phyloP scores from a whole-genome alignment of 169 alveolate genomes.

The Blepharisma undulans region DNA sequence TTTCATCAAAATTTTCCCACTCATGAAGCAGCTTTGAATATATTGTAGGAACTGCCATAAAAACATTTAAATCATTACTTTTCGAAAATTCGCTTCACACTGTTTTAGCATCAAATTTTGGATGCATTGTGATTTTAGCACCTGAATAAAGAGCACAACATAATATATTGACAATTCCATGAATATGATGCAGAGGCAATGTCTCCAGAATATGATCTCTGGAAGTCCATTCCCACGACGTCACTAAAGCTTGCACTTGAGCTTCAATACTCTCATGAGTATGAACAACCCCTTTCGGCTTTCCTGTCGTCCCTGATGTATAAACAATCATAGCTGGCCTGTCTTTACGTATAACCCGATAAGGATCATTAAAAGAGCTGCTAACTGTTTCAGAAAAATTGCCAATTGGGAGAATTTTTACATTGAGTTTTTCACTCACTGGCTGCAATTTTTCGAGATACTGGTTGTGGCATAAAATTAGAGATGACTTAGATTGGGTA shows the following conservation, averaged over 20 bases:
- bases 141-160: conserved; percentile 42
- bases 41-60: conserved; percentile 65
- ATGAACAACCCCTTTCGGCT: conserved; percentile 86
- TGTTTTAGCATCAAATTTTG: conserved; percentile 29
- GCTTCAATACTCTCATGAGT: conserved; percentile 69
- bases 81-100: conserved; percentile 19
- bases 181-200: conserved; percentile 61
- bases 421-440: background rate
- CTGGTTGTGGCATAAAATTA: background rate
- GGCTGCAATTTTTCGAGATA: background rate
- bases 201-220: conserved; percentile 41
- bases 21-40: conserved; percentile 31
- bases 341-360: background rate
- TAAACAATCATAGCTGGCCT: conserved; percentile 54
- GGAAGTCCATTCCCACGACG: conserved; percentile 52
- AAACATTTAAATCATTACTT: conserved; percentile 21
- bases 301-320: conserved; percentile 90
- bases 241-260: conserved; percentile 17
- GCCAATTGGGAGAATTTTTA: background rate
- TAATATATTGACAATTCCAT: conserved; percentile 47
- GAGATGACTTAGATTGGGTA: background rate
- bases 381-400: background rate
- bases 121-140: conserved; percentile 33
- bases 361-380: background rate
- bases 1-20: too few relatives aligned